Evolutionary conservation across 345 rosid species (phyloP).

Genomic region (Citrus mangshanensis): DNA sequence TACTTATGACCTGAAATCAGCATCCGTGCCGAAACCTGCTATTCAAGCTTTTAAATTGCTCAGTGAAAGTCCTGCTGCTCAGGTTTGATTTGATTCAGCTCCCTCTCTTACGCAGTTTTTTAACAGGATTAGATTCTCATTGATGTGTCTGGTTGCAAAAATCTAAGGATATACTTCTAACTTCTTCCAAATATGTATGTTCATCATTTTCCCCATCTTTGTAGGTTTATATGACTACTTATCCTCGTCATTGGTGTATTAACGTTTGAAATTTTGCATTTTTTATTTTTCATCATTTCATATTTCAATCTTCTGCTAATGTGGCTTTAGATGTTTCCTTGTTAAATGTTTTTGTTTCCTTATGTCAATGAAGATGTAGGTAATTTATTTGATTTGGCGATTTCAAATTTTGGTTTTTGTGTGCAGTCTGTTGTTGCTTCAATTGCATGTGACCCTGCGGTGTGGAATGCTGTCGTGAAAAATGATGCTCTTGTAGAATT

Average conservation of each 20-base stretch:
- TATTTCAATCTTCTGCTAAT: neutral
- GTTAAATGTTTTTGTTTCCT: neutral
- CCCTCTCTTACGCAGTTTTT: neutral
- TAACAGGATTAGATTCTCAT: neutral
- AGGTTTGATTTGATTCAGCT: conserved; percentile 31
- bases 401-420: neutral
- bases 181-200: neutral
- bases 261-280: neutral
- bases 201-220: neutral
- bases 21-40: conserved; percentile 46
- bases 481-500: conserved; percentile 49
- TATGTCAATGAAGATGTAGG: neutral
- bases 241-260: neutral
- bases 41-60: conserved; percentile 57
- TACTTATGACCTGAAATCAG: conserved; percentile 18
- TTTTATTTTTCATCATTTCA: neutral
- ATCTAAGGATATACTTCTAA: neutral
- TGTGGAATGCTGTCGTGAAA: conserved; percentile 62
- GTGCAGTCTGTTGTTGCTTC: conserved; percentile 71
- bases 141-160: neutral
- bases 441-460: conserved; percentile 65
- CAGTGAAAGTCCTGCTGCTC: conserved; percentile 54
- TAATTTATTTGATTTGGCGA: neutral
- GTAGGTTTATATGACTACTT: neutral
- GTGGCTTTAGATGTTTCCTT: neutral